phyloP scores from a whole-genome alignment of 768 basidiomycete species.

The Boletus sp. region DNA sequence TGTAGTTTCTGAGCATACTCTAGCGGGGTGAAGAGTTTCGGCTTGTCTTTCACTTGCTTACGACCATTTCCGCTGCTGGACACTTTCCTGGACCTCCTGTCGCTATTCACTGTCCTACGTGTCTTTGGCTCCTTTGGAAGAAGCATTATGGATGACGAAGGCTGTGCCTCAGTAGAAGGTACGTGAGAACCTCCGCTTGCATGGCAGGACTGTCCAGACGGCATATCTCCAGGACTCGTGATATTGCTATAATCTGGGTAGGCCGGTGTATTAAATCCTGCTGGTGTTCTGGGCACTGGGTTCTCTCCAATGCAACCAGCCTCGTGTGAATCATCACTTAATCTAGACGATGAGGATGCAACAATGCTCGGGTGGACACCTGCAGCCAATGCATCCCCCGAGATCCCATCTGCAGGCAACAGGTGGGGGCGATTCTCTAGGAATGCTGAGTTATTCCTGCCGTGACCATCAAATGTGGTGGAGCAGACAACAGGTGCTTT shows the following conservation, averaged over 20 bases:
- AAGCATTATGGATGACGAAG: background rate
- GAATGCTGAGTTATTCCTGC: background rate
- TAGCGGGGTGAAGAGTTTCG: conserved; percentile 42
- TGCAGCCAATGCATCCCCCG: background rate
- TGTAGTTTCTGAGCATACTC: conserved; percentile 55
- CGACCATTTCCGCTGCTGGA: conserved; percentile 3
- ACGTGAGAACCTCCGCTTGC: background rate
- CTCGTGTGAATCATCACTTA: background rate
- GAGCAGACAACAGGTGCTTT: conserved; percentile 2
- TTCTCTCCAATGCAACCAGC: background rate
- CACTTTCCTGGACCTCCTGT: conserved; percentile 5
- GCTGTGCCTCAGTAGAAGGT: background rate
- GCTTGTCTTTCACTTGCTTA: conserved; percentile 42
- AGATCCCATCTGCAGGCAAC: background rate
- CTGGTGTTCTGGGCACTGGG: conserved; percentile 2
- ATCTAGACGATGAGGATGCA: background rate
- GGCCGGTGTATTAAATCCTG: conserved; percentile 6
- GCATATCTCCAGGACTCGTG: conserved; percentile 19
- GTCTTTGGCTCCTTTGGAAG: conserved; percentile 1
- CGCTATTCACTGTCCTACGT: conserved; percentile 26
- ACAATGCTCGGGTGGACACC: background rate
- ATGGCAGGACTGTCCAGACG: background rate
- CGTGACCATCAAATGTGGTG: conserved; percentile 11
- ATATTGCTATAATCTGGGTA: conserved; percentile 13
- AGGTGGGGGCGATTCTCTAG: background rate